These are phyloP conservation scores for Lophium mytilinum DNA, from an alignment of 495 filamentous ascomycete genomes.

Conservation along the genomic window DNA sequence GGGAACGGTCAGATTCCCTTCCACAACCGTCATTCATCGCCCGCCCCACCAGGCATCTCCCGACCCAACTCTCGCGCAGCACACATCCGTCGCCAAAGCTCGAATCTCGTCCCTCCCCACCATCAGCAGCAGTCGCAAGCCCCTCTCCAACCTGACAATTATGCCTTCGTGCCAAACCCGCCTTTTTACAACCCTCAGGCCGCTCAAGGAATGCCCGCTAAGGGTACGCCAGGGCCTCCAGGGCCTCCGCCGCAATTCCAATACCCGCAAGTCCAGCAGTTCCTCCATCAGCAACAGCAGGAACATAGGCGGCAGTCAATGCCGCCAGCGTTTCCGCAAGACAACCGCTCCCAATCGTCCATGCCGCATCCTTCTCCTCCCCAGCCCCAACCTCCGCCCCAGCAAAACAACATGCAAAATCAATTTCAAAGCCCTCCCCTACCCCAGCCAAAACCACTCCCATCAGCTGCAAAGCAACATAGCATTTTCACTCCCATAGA, in stretches of 20 bases:
- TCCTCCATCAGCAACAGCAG: slow-evolving; percentile 46
- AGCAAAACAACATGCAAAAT: slow-evolving; percentile 47
- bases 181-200: slow-evolving; percentile 75
- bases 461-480: slow-evolving; percentile 58
- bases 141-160: slow-evolving; percentile 61
- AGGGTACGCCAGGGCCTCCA: slow-evolving; percentile 26
- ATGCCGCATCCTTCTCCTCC: slow-evolving; percentile 39
- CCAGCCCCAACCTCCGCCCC: slow-evolving; percentile 33
- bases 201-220: slow-evolving; percentile 35
- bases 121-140: slow-evolving; percentile 51
- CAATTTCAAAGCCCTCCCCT: slow-evolving; percentile 40
- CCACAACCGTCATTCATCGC: slow-evolving; percentile 66
- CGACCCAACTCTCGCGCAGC: slow-evolving; percentile 80
- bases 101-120: slow-evolving; percentile 60
- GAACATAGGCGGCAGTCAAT: slow-evolving; percentile 58
- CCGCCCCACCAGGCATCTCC: slow-evolving; percentile 67
- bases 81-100: slow-evolving; percentile 64
- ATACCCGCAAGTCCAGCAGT: slow-evolving; percentile 34
- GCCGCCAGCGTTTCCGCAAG: slow-evolving; percentile 47
- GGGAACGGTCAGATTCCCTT: slow-evolving; percentile 62
- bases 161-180: slow-evolving; percentile 75
- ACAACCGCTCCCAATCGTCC: slow-evolving; percentile 43
- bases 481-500: slow-evolving; percentile 98
- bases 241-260: slow-evolving; percentile 31
- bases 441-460: slow-evolving; percentile 58